A percentile compares a stretch with the other conserved stretches of the same genome.
Evolutionary conservation across 305 asterid species (phyloP).

Genomic region (Petunia hybrid): DNA sequence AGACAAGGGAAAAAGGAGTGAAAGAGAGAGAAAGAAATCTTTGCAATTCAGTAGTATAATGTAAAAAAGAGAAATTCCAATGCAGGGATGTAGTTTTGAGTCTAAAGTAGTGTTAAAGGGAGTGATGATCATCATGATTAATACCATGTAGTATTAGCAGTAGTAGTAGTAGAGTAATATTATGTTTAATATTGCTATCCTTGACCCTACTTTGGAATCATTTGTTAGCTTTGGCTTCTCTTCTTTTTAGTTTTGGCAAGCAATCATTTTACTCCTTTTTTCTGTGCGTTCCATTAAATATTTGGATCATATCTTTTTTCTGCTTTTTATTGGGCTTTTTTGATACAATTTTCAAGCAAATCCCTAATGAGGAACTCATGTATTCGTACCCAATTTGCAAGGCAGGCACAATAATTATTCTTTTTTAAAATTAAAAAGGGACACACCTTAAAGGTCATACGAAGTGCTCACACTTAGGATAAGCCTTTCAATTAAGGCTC

Average conservation of each 20-base stretch:
- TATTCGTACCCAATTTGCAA: background rate
- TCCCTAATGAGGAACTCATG: background rate
- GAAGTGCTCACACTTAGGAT: background rate
- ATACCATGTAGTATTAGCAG: conserved; percentile 40
- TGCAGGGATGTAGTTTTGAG: conserved; percentile 41
- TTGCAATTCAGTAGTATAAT: conserved; percentile 33
- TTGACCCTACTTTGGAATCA: conserved; percentile 70
- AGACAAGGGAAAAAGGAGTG: conserved; percentile 36
- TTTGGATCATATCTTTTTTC: background rate
- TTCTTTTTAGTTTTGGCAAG: conserved; percentile 48
- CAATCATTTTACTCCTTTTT: conserved; percentile 36
- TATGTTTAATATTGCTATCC: conserved; percentile 36
- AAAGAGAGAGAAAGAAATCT: conserved; percentile 34
- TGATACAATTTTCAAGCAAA: background rate
- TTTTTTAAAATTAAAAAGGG: background rate
- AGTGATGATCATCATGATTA: conserved; percentile 55
- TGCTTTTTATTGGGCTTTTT: background rate
- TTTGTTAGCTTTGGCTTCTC: conserved; percentile 51
- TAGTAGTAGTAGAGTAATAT: background rate
- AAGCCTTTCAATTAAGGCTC: background rate
- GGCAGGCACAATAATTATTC: background rate
- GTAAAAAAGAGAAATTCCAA: conserved; percentile 35
- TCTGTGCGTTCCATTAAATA: background rate
- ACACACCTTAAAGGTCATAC: background rate
- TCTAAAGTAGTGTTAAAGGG: conserved; percentile 62